Conservation (phyloP, 371 early-diverging fungal genomes). For the Lichtheimia ornata region DNA sequence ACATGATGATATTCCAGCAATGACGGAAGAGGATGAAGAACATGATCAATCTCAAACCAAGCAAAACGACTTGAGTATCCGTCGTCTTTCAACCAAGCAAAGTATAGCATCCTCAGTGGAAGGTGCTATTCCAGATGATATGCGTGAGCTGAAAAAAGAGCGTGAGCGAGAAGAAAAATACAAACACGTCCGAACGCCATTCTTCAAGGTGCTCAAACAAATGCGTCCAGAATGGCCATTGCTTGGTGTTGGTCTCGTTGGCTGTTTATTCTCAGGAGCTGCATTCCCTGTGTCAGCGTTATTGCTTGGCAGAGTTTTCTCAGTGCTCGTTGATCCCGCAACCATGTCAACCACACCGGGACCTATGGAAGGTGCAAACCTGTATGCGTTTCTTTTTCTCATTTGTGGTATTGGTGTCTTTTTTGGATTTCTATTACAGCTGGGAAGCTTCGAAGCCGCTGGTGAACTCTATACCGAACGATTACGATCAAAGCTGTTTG, state of each 20-base stretch:
- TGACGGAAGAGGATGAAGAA: neutral
- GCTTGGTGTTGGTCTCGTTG: conserved; percentile 41
- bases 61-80: neutral
- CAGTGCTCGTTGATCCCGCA: conserved; percentile 18
- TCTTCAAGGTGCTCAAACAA: conserved; percentile 33
- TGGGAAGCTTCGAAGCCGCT: conserved; percentile 33
- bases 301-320: conserved; percentile 22
- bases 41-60: neutral
- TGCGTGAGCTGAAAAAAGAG: conserved; percentile 38
- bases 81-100: conserved; percentile 1
- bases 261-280: conserved; percentile 55
- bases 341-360: conserved; percentile 10
- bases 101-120: conserved; percentile 18
- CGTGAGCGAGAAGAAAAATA: conserved; percentile 29
- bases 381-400: conserved; percentile 74
- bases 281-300: conserved; percentile 34
- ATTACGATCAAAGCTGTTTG: conserved; percentile 53
- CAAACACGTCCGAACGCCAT: conserved; percentile 40
- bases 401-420: conserved; percentile 52
- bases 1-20: neutral
- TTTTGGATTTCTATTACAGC: conserved; percentile 32
- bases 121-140: conserved; percentile 5
- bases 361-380: conserved; percentile 52
- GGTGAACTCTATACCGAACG: conserved; percentile 59
- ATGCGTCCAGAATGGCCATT: conserved; percentile 45